A percentile compares a stretch with the other conserved stretches of the same genome.
phyloP scores from a whole-genome alignment of 306 rosid genomes.

The Gastrolobium villosum region DNA sequence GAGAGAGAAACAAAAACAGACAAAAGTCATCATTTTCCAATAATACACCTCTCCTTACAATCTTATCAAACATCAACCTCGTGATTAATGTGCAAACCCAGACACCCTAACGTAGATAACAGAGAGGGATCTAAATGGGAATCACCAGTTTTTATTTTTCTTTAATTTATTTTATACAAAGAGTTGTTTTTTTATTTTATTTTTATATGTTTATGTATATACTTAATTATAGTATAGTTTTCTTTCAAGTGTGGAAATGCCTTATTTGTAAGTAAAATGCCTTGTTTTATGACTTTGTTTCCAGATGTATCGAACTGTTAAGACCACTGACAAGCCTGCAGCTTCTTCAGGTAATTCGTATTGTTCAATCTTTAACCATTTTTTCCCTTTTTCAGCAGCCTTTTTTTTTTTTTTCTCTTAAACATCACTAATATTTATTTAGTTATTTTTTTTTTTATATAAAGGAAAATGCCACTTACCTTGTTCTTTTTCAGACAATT shows the following conservation, averaged over 20 bases:
- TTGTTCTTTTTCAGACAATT: slow-evolving; percentile 40
- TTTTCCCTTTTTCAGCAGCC: slow-evolving; percentile 36
- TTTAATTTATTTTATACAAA: too few species aligned
- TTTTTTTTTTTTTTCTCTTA: slow-evolving; percentile 28
- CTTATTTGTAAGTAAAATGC: slow-evolving; percentile 13
- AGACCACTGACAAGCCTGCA: slow-evolving; percentile 94
- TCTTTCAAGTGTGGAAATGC: slow-evolving; percentile 31
- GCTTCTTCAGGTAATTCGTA: slow-evolving; percentile 95
- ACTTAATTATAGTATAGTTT: background rate
- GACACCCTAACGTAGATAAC: slow-evolving; percentile 34
- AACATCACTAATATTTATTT: background rate
- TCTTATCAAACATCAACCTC: slow-evolving; percentile 76
- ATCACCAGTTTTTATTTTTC: background rate
- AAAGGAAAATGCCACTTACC: slow-evolving; percentile 40
- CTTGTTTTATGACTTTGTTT: slow-evolving; percentile 37
- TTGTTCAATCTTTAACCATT: slow-evolving; percentile 53
- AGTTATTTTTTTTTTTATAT: background rate
- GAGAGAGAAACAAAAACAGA: slow-evolving; percentile 34
- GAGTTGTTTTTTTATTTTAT: too few species aligned
- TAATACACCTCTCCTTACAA: slow-evolving; percentile 57
- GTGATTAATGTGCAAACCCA: slow-evolving; percentile 69
- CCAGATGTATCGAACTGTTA: slow-evolving; percentile 97
- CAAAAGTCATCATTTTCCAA: slow-evolving; percentile 83
- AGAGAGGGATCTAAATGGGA: slow-evolving; percentile 44
- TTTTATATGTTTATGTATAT: background rate